Percentiles rank a stretch among this genome's conserved stretches.
These are phyloP conservation scores for Sequoia sempervirens DNA, from an alignment of 75 land plant genomes.

Conservation along the genomic window DNA sequence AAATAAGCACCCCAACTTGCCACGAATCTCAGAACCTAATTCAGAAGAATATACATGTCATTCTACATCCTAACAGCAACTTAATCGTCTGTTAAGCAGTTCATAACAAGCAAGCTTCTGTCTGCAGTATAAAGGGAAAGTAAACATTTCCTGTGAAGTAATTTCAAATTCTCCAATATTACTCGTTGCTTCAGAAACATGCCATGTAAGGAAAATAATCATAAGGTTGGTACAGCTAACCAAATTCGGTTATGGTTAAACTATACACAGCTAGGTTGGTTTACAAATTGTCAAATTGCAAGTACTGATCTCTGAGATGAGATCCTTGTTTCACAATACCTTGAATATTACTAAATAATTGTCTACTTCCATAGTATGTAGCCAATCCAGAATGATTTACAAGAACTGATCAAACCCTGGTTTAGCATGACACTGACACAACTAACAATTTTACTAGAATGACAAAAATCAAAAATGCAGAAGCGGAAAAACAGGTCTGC, in stretches of 20 bases:
- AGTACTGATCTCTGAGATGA: background rate
- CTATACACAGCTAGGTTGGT: background rate
- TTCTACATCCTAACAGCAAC: background rate
- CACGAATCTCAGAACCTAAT: background rate
- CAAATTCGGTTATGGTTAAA: background rate
- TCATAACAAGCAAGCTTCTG: background rate
- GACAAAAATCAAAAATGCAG: background rate
- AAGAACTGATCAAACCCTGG: background rate
- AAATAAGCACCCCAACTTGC: background rate
- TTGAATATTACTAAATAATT: background rate
- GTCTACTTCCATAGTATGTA: background rate
- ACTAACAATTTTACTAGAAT: background rate
- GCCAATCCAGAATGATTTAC: background rate
- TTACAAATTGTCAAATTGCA: background rate
- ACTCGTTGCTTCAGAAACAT: background rate
- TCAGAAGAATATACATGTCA: background rate
- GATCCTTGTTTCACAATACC: background rate
- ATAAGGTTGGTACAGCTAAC: background rate
- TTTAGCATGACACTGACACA: background rate
- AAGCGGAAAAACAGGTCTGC: background rate
- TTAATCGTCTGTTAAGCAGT: background rate
- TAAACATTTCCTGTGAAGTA: background rate
- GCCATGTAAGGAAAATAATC: background rate
- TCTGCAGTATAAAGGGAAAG: background rate
- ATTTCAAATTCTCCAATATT: background rate